Evolutionary conservation across 768 basidiomycete genomes (phyloP).

Genomic region (Lactifluus rugatus): DNA sequence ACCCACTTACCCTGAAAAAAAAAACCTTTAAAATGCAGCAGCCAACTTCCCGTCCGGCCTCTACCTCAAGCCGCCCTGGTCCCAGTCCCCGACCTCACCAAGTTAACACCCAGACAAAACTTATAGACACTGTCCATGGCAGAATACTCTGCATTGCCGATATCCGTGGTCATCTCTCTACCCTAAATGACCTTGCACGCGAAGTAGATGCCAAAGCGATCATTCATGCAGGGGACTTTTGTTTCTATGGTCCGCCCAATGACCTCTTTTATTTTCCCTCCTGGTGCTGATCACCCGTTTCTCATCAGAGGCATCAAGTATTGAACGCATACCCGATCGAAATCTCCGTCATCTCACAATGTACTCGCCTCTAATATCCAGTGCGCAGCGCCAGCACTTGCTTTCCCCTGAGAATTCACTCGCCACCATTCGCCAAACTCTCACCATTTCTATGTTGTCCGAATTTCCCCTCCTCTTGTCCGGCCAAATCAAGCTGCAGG

Average conservation of each 20-base stretch:
- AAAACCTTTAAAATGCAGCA: constrained; percentile 34
- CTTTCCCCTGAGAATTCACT: constrained; percentile 63
- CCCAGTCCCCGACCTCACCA: constrained; percentile 45
- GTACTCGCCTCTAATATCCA: constrained; percentile 89
- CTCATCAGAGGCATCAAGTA: constrained; percentile 56
- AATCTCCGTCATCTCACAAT: constrained; percentile 92
- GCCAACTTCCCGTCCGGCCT: constrained; percentile 46
- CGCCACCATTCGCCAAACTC: constrained; percentile 57
- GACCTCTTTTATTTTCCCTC: not conserved
- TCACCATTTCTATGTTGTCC: constrained; percentile 72
- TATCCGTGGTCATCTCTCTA: constrained; percentile 78
- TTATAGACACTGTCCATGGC: constrained; percentile 71
- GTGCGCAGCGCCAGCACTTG: constrained; percentile 71
- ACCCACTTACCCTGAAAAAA: not conserved
- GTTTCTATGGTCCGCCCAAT: constrained; percentile 68
- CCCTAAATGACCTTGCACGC: constrained; percentile 81
- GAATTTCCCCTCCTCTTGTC: constrained; percentile 90
- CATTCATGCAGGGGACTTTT: constrained; percentile 98
- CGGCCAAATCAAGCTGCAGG: constrained; percentile 80
- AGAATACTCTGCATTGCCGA: constrained; percentile 94
- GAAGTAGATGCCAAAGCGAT: constrained; percentile 86
- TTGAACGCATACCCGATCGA: constrained; percentile 88
- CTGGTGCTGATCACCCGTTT: constrained; percentile 14
- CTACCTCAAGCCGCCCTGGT: constrained; percentile 49
- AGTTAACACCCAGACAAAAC: constrained; percentile 69